Conservation (phyloP, 768 basidiomycete genomes). For the Amanita rimosa region DNA sequence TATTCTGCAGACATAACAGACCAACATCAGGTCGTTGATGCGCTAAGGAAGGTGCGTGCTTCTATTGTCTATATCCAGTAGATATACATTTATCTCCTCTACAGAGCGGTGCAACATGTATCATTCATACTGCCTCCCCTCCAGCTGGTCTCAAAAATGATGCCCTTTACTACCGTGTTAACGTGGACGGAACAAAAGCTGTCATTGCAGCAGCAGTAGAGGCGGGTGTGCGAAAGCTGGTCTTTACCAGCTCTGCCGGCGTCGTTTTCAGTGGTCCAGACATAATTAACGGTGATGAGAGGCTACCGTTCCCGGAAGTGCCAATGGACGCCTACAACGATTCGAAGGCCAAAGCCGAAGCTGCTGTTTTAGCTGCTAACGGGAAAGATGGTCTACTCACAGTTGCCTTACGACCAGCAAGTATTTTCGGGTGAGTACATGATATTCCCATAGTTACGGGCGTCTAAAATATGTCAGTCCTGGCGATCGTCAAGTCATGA, state of each 20-base stretch:
- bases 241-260: conserved; percentile 90
- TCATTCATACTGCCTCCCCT: conserved; percentile 92
- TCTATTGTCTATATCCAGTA: not conserved
- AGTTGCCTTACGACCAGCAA: conserved; percentile 83
- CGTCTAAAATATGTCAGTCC: conserved; percentile 37
- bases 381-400: conserved; percentile 77
- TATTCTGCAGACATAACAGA: conserved; percentile 85
- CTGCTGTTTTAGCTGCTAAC: conserved; percentile 76
- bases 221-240: conserved; percentile 69
- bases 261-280: conserved; percentile 80
- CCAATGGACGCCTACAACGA: conserved; percentile 89
- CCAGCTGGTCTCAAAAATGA: conserved; percentile 54
- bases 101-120: conserved; percentile 75
- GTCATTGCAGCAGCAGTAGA: conserved; percentile 75
- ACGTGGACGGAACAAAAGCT: conserved; percentile 82
- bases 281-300: conserved; percentile 82
- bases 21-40: conserved; percentile 56
- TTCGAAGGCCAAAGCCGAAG: conserved; percentile 86
- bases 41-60: conserved; percentile 58
- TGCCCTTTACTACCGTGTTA: conserved; percentile 82
- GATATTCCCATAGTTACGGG: not conserved
- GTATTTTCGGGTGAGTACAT: conserved; percentile 80
- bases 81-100: conserved; percentile 5
- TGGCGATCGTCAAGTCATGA: conserved; percentile 81
- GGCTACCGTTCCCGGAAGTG: conserved; percentile 59